phyloP scores from a whole-genome alignment of 805 yeast genomes.

The Wickerhamiella parazyma region DNA sequence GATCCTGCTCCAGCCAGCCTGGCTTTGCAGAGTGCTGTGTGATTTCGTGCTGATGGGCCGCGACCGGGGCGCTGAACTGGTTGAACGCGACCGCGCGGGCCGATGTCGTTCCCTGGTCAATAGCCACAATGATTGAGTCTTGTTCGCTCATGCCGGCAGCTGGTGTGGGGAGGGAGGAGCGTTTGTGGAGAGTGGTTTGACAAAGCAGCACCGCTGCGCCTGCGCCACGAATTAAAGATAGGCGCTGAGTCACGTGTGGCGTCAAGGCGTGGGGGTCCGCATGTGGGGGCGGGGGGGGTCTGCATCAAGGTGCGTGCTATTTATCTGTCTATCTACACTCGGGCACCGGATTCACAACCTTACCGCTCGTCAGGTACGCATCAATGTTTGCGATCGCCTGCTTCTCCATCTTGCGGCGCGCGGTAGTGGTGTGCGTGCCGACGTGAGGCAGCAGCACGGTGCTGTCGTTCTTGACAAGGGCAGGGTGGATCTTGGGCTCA shows the following conservation, averaged over 20 bases:
- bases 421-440: constrained; percentile 30
- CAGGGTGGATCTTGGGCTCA: constrained; percentile 42
- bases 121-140: constrained; percentile 29
- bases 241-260: too few species aligned
- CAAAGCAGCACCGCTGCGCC: neutral
- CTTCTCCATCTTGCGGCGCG: constrained; percentile 63
- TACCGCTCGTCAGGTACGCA: constrained; percentile 47
- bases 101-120: constrained; percentile 84
- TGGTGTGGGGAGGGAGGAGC: neutral
- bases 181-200: neutral
- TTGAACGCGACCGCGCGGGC: constrained; percentile 76
- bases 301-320: too few species aligned
- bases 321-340: constrained; percentile 33
- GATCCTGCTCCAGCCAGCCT: constrained; percentile 86
- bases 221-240: neutral
- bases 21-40: constrained; percentile 33
- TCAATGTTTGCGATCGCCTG: constrained; percentile 57
- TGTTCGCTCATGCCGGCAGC: constrained; percentile 4
- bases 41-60: constrained; percentile 83
- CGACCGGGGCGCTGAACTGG: constrained; percentile 59
- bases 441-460: constrained; percentile 45
- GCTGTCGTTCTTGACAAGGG: constrained; percentile 33
- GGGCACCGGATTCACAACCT: constrained; percentile 65
- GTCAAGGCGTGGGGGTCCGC: too few species aligned
- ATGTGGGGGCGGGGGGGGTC: too few species aligned